Percentiles rank a stretch among this genome's conserved stretches.
These are phyloP conservation scores for Podosphaera leucotricha DNA, from an alignment of 2,329 filamentous ascomycete genomes.

Conservation along the genomic window DNA sequence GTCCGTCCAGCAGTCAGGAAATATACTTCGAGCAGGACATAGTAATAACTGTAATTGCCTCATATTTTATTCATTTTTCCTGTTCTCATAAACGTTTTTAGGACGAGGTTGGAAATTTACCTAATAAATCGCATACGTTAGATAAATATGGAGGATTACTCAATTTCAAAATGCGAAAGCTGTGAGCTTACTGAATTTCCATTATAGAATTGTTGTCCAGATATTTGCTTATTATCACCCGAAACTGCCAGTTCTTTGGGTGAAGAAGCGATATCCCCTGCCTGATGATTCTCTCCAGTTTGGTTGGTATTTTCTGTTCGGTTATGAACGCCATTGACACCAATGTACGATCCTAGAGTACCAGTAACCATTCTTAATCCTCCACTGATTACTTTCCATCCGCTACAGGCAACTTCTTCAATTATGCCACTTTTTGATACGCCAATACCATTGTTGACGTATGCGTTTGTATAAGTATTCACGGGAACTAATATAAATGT, in stretches of 20 bases:
- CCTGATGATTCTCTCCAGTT: background rate
- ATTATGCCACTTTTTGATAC: slow-evolving; percentile 13
- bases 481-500: slow-evolving; percentile 65
- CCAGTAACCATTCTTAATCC: slow-evolving; percentile 20
- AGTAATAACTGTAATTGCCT: background rate
- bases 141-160: background rate
- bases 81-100: background rate
- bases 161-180: slow-evolving; percentile 2
- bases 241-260: slow-evolving; percentile 18
- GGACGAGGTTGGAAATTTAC: background rate
- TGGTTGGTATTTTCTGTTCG: slow-evolving; percentile 1
- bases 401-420: slow-evolving; percentile 4
- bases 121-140: background rate
- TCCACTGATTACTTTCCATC: slow-evolving; percentile 17
- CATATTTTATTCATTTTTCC: background rate
- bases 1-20: too few relatives aligned
- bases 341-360: slow-evolving; percentile 21
- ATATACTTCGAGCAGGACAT: too few relatives aligned
- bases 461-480: slow-evolving; percentile 33
- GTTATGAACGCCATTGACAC: slow-evolving; percentile 14
- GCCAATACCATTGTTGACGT: slow-evolving; percentile 16
- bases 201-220: slow-evolving; percentile 61
- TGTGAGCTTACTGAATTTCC: slow-evolving; percentile 49
- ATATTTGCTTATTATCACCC: slow-evolving; percentile 28
- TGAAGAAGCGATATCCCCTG: background rate